phyloP scores from a whole-genome alignment of 2,329 filamentous ascomycete genomes.

The Pseudocercospora cruenta region DNA sequence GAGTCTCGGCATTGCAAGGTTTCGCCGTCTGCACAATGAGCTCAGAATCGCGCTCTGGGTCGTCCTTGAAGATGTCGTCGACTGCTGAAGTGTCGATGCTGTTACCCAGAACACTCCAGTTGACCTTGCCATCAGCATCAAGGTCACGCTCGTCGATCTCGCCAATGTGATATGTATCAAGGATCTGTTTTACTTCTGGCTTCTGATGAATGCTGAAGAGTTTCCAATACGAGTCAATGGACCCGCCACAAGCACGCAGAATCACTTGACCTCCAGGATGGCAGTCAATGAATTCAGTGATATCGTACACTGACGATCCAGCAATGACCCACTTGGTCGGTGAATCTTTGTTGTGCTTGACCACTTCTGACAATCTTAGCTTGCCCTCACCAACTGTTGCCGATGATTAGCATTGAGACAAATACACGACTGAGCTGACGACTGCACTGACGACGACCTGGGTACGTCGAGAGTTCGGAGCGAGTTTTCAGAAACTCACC shows the following conservation, averaged over 20 bases:
- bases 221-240: conserved; percentile 70
- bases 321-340: conserved; percentile 66
- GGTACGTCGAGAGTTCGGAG: not conserved
- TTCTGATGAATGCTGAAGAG: conserved; percentile 72
- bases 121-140: conserved; percentile 53
- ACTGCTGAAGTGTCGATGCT: conserved; percentile 46
- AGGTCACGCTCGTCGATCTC: conserved; percentile 63
- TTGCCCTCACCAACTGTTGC: not conserved
- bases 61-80: conserved; percentile 63
- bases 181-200: conserved; percentile 63
- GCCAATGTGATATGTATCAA: conserved; percentile 67
- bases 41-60: conserved; percentile 57
- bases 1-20: conserved; percentile 66
- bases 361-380: conserved; percentile 37
- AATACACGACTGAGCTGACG: not conserved
- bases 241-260: conserved; percentile 65
- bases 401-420: not conserved
- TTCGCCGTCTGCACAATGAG: conserved; percentile 58
- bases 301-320: conserved; percentile 69
- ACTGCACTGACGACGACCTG: not conserved
- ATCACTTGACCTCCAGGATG: conserved; percentile 72
- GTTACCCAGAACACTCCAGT: conserved; percentile 21
- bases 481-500: not conserved
- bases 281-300: conserved; percentile 68
- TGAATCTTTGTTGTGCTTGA: conserved; percentile 46